Evolutionary conservation across 192 early-diverging fungal genomes (phyloP).

Genomic region (Lobulomyces angularis): DNA sequence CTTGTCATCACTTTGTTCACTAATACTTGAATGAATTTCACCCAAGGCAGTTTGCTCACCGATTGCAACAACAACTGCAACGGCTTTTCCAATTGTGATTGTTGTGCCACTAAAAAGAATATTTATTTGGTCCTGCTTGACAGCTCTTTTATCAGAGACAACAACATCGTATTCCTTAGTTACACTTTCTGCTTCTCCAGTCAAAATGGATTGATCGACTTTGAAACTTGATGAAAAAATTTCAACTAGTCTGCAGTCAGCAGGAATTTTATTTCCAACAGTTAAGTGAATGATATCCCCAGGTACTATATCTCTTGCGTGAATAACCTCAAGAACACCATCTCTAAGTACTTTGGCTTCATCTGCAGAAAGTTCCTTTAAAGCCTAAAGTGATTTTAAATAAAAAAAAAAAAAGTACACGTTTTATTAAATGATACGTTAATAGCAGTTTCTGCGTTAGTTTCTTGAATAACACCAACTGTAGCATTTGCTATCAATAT

Average conservation of each 20-base stretch:
- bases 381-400: slow-evolving; percentile 38
- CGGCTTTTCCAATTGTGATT: slow-evolving; percentile 81
- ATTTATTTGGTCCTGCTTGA: slow-evolving; percentile 94
- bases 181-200: slow-evolving; percentile 90
- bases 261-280: slow-evolving; percentile 93
- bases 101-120: slow-evolving; percentile 95
- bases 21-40: slow-evolving; percentile 80
- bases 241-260: slow-evolving; percentile 77
- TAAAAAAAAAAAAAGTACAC: slow-evolving; percentile 4
- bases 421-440: slow-evolving; percentile 37
- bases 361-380: slow-evolving; percentile 93
- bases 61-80: slow-evolving; percentile 76
- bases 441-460: slow-evolving; percentile 93
- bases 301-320: slow-evolving; percentile 77
- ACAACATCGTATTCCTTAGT: slow-evolving; percentile 59
- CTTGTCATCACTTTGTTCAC: slow-evolving; percentile 72
- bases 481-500: slow-evolving; percentile 96
- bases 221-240: slow-evolving; percentile 77
- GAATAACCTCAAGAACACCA: slow-evolving; percentile 51
- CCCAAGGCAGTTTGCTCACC: slow-evolving; percentile 88
- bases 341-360: slow-evolving; percentile 82
- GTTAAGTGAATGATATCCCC: slow-evolving; percentile 88
- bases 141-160: slow-evolving; percentile 49
- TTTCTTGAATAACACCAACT: slow-evolving; percentile 94
- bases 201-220: slow-evolving; percentile 88